phyloP scores from a whole-genome alignment of 192 early-diverging fungal genomes.

The Coemansia sp. region DNA sequence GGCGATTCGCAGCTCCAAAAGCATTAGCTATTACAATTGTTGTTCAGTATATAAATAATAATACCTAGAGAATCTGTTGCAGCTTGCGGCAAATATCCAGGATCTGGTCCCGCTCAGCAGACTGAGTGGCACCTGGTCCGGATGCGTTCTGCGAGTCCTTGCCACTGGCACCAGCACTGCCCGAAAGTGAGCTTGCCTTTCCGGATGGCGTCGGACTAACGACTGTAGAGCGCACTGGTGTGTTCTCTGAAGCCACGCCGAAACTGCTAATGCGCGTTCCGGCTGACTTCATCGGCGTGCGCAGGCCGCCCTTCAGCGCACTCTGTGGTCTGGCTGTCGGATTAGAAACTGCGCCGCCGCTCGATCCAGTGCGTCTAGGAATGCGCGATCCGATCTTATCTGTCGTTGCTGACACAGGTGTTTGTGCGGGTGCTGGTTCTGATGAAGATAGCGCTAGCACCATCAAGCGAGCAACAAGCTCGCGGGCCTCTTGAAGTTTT shows the following conservation, averaged over 20 bases:
- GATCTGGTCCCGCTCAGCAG: conserved; percentile 36
- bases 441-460: conserved; percentile 44
- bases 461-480: conserved; percentile 49
- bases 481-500: conserved; percentile 44
- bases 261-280: conserved; percentile 49
- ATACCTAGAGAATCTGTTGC: conserved; percentile 29
- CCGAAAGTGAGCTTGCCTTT: conserved; percentile 15
- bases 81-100: conserved; percentile 50
- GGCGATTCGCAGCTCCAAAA: background rate
- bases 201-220: conserved; percentile 36
- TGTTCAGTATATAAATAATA: background rate
- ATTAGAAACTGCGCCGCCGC: conserved; percentile 4
- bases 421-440: conserved; percentile 13
- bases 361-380: conserved; percentile 22
- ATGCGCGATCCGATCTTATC: conserved; percentile 27
- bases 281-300: conserved; percentile 27
- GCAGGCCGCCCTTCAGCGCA: conserved; percentile 23
- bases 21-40: background rate
- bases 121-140: background rate
- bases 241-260: conserved; percentile 45
- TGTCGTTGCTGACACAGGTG: background rate
- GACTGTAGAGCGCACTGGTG: conserved; percentile 36
- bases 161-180: background rate
- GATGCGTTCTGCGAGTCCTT: conserved; percentile 13
- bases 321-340: conserved; percentile 12